These are phyloP conservation scores for Globomyces sp. DNA, from an alignment of 371 early-diverging fungal species.

Conservation along the genomic window DNA sequence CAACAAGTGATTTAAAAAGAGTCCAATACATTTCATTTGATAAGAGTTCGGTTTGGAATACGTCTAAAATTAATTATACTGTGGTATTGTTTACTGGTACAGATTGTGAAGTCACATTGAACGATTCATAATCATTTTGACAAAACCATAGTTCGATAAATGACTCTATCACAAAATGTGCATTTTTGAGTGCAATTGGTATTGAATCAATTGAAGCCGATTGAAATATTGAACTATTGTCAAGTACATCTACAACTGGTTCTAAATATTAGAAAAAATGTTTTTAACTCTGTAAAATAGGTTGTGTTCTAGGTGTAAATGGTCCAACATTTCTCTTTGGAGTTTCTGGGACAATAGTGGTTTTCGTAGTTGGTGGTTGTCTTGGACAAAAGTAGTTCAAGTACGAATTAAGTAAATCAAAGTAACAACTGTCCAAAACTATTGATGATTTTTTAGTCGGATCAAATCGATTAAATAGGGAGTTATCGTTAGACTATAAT, in stretches of 20 bases:
- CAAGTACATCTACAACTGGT: background rate
- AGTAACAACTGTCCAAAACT: background rate
- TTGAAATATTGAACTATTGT: constrained; percentile 7
- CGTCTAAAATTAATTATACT: background rate
- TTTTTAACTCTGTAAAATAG: background rate
- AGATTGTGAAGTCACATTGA: background rate
- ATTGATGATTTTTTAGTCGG: background rate
- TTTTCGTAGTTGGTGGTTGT: background rate
- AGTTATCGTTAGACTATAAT: background rate
- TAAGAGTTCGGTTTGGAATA: constrained; percentile 16
- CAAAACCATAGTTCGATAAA: constrained; percentile 13
- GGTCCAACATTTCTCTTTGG: background rate
- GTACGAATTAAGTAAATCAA: constrained; percentile 11
- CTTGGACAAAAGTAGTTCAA: constrained; percentile 9
- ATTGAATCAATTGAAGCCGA: constrained; percentile 6
- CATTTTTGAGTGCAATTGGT: background rate
- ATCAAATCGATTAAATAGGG: background rate
- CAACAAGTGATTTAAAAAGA: constrained; percentile 1
- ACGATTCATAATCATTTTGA: constrained; percentile 16
- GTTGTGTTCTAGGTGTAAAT: no score
- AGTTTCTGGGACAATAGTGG: background rate
- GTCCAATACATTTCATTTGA: constrained; percentile 10
- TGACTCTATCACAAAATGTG: constrained; percentile 11
- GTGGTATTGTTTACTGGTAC: background rate
- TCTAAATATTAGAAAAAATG: background rate